Base-by-base conservation (phyloP, 169 alveolate genomes). In the Babesia bigemina region DNA sequence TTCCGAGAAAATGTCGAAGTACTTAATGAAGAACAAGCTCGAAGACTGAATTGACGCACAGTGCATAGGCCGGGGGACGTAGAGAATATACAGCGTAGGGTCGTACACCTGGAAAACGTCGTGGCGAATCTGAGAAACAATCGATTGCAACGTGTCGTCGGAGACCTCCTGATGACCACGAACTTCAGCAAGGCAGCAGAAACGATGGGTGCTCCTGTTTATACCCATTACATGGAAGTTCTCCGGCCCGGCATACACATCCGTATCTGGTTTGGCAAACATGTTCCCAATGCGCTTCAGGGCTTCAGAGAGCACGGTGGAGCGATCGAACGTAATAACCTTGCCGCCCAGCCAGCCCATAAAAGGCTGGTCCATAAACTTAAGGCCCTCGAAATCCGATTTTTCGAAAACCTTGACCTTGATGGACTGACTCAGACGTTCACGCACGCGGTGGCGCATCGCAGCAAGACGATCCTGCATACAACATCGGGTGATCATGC, bases 401-500 rank as follows among this genome's bases (percentile, higher is more conserved):
- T 82, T 76, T 9, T 73, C 86, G 61, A 58, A 90, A 9, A 90
- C 88, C 44, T 81, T 83, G 13, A 90, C 70, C 70, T 90, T 90
- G 36, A 90, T 79, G 60, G 67, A 90, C 42, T 86, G 85, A 55
- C 77, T 86, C 14, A 92, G 65, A 47, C 91, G 85, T 60, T 92
- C 91, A 49, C 92, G 77, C 29, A 91, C 62, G 63, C 78, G 85
- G 19, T 62, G 63, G 47, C 95, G 79, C 26, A 82, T 55, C 26
- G 66, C 83, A 61, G 75, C 56, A 44, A 92, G 70, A 24, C 85
- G 84, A 36, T 77, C 88, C 78, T 92, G 93, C 53, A 78, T 49
- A 55, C 73, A 74, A 53, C 92, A 91, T 26, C 94, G 77, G 19
- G 73, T 49, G 0, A 92, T 91, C 61, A 92, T 83, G 56, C 91